Percentiles rank a stretch among this genome's conserved stretches.
These are phyloP conservation scores for Fragaria iinumae DNA, from an alignment of 306 rosid genomes.

Conservation along the genomic window DNA sequence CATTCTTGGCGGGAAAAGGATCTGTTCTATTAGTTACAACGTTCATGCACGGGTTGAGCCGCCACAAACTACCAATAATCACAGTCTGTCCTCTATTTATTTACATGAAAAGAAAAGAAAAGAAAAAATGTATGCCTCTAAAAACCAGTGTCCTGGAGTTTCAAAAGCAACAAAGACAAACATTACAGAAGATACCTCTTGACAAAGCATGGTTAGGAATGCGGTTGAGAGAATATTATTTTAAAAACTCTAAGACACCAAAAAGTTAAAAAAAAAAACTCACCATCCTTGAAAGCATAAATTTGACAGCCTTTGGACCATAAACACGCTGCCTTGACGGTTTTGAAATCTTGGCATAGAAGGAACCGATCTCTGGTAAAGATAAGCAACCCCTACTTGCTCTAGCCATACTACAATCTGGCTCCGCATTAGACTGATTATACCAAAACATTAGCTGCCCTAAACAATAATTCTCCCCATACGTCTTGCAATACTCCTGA, in stretches of 20 bases:
- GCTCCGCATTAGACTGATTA: conserved; percentile 80
- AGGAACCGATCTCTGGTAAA: conserved; percentile 84
- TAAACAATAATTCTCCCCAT: conserved; percentile 90
- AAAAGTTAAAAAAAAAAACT: conserved; percentile 21
- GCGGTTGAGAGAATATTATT: not conserved
- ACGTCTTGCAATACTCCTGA: conserved; percentile 82
- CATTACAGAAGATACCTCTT: not conserved
- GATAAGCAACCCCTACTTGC: conserved; percentile 85
- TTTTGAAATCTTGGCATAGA: conserved; percentile 80
- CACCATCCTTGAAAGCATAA: conserved; percentile 94
- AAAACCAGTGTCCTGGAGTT: not conserved
- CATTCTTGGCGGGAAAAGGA: not conserved
- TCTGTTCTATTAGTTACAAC: too few species aligned
- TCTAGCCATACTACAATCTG: conserved; percentile 69
- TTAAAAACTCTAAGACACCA: not conserved
- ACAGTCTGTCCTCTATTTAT: not conserved
- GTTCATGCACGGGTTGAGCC: not conserved
- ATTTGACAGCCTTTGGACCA: conserved; percentile 86
- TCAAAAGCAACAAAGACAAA: not conserved
- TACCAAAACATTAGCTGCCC: conserved; percentile 98
- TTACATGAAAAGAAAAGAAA: not conserved
- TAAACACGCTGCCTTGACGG: conserved; percentile 81
- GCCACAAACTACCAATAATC: not conserved
- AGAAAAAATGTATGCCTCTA: not conserved
- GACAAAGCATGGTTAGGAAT: not conserved